Conservation (phyloP, 2,329 filamentous ascomycete genomes). For the Dothistroma pini region DNA sequence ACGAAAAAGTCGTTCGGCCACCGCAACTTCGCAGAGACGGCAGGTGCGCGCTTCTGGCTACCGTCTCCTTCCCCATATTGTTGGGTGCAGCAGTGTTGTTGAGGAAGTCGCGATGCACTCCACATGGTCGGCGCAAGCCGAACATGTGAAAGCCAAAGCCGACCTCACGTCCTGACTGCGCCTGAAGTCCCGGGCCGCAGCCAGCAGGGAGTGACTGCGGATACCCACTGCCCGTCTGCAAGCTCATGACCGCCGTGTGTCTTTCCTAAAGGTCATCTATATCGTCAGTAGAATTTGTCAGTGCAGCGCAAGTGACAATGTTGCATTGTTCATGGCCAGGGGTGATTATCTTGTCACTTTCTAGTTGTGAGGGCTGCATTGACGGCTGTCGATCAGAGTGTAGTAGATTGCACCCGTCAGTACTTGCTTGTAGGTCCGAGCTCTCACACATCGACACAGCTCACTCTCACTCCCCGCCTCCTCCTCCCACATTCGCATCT, state of each 20-base stretch:
- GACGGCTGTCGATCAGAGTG: conserved; percentile 1
- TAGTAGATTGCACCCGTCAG: conserved; percentile 5
- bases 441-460: conserved; percentile 22
- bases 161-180: conserved; percentile 1
- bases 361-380: neutral
- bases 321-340: neutral
- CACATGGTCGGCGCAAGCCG: conserved; percentile 9
- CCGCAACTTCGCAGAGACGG: neutral
- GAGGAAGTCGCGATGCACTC: conserved; percentile 4
- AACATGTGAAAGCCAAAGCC: conserved; percentile 8
- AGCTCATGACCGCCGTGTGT: too few species aligned
- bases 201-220: neutral
- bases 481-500: conserved; percentile 21
- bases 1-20: neutral
- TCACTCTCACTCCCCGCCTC: conserved; percentile 21
- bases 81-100: neutral
- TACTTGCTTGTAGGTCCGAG: conserved; percentile 4
- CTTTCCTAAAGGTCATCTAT: too few species aligned
- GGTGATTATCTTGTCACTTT: too few species aligned
- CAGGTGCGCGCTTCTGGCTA: conserved; percentile 1
- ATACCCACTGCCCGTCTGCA: too few species aligned
- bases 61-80: conserved; percentile 8
- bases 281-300: neutral
- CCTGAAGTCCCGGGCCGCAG: neutral
- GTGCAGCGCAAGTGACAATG: neutral